Evolutionary conservation across 208 protist species (phyloP), one percentile per base, ranked within the genome.

Genomic region (Trypanosomatidae sp.): DNA sequence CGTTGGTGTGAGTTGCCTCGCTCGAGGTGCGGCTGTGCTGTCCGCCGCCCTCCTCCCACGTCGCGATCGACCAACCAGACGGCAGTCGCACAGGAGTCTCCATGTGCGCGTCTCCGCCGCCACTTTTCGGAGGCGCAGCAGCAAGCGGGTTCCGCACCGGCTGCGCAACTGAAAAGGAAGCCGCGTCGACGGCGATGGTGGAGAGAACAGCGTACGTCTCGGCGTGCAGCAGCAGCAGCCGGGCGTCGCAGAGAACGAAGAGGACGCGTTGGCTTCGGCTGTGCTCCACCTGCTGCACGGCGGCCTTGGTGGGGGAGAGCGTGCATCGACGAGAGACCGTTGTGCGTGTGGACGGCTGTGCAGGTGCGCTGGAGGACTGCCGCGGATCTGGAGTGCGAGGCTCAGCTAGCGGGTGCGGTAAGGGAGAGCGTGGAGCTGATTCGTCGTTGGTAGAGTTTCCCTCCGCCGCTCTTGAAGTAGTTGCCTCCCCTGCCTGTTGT

Each of bases 201-300:
- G 46, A 44, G 28, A 80, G 69, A 1, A 75, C n/a, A 0, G 69
- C 47, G 56, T 80, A 80, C 39, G 69, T 75, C 44, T 80, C 76
- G 2, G 76, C 76, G 6, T 80, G 69, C 13, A 80, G 69, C 0
- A 80, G 69, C 15, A 58, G 76, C 64, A 95, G 78, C 9, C 76
- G 65, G 2, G 74, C 77, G 33, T 80, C 86, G 66, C 81, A 89
- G 13, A 90, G 76, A 22, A 88, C 90, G 78, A 95, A 91, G 25
- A 93, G 65, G 13, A 92, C 56, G 22, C 69, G 79, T n/a, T 91
- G 86, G n/a, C 78, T 86, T 5, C 87, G 83, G 66, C 90, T 91
- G 71, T 92, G 88, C 71, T 95, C 86, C 2, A 95, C n/a, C 47
- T 85, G 83, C 52, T 82, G 76, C 19, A 95, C 78, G 9, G 65